These are phyloP conservation scores for Citrullus amarus DNA, from an alignment of 306 rosid genomes.

Conservation along the genomic window DNA sequence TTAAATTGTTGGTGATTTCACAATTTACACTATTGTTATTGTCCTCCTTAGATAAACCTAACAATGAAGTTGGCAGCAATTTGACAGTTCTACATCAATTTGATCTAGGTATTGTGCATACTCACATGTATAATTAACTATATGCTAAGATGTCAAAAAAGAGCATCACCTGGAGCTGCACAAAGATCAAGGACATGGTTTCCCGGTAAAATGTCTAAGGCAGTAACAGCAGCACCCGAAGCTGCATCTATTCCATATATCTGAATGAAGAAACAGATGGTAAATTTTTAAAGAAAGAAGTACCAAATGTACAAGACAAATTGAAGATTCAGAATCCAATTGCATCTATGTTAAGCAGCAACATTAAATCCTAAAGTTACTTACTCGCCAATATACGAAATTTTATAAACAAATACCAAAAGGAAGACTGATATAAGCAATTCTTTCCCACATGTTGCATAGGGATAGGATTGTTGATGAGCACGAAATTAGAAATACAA, in stretches of 20 bases:
- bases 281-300: background rate
- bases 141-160: background rate
- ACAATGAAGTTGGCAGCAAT: background rate
- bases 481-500: background rate
- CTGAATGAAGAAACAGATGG: constrained; percentile 21
- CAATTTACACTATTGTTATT: background rate
- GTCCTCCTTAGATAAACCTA: background rate
- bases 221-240: constrained; percentile 90
- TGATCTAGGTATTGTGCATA: background rate
- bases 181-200: constrained; percentile 91
- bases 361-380: background rate
- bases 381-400: background rate
- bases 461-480: background rate
- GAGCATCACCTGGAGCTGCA: constrained; percentile 79
- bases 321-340: background rate
- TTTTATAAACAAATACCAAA: background rate
- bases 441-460: background rate
- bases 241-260: constrained; percentile 94
- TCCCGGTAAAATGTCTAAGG: constrained; percentile 52
- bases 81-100: background rate
- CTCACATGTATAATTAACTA: background rate
- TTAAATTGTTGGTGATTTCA: background rate
- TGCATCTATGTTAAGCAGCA: background rate
- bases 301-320: background rate
- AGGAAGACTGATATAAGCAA: background rate